A percentile compares a stretch with the other conserved stretches of the same genome.
Evolutionary conservation across 2,329 filamentous ascomycete genomes (phyloP).

Genomic region (Davidsoniella neocaledoniae): DNA sequence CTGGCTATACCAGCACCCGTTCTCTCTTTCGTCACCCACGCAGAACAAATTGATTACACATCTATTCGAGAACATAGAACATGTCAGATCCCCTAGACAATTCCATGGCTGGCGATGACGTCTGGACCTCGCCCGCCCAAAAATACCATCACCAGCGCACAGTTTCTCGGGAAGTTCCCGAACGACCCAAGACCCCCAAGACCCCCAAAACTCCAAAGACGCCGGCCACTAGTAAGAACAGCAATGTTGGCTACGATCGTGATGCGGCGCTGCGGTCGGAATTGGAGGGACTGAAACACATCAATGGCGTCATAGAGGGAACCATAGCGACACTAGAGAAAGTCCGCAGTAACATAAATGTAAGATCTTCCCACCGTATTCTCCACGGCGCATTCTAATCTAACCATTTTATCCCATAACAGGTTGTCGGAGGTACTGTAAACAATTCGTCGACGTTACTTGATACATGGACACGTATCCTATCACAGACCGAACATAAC

Average conservation of each 20-base stretch:
- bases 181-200: slow-evolving; percentile 26
- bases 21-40: not conserved
- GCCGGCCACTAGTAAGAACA: not conserved
- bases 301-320: slow-evolving; percentile 76
- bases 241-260: slow-evolving; percentile 19
- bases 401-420: not conserved
- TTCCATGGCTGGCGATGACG: slow-evolving; percentile 28
- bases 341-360: slow-evolving; percentile 62
- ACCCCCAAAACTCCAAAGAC: slow-evolving; percentile 29
- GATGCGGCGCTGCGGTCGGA: slow-evolving; percentile 63
- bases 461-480: slow-evolving; percentile 88
- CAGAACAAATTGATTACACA: too few relatives aligned
- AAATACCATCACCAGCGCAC: slow-evolving; percentile 7
- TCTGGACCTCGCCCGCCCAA: slow-evolving; percentile 27
- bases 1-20: not conserved
- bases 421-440: slow-evolving; percentile 77
- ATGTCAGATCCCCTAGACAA: slow-evolving; percentile 31
- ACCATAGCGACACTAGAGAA: slow-evolving; percentile 55
- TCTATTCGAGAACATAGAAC: slow-evolving; percentile 18
- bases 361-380: slow-evolving; percentile 22
- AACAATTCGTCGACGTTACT: slow-evolving; percentile 75
- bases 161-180: slow-evolving; percentile 19
- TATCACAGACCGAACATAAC: slow-evolving; percentile 95
- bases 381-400: not conserved
- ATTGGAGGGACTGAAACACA: slow-evolving; percentile 63